phyloP scores from a whole-genome alignment of 495 filamentous ascomycete species.

The Aspergillus nidulans region DNA sequence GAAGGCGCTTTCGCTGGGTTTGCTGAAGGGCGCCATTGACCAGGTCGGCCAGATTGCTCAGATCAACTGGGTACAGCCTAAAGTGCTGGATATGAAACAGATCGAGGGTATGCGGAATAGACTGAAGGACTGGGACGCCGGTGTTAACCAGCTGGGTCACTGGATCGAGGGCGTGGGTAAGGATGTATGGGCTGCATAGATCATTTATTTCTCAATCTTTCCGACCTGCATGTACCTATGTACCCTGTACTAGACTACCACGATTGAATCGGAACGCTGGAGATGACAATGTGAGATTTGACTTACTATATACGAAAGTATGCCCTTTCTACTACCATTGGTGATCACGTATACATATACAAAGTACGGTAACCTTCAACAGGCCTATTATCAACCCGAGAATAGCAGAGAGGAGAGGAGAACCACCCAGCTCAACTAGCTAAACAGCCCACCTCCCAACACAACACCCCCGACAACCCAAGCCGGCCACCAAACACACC shows the following conservation, averaged over 20 bases:
- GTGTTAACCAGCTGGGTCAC: conserved; percentile 88
- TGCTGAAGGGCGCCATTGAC: conserved; percentile 90
- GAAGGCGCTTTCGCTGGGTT: conserved; percentile 91
- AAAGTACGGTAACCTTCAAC: too few relatives aligned
- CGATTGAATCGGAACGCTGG: conserved; percentile 13
- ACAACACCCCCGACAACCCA: conserved; percentile 69
- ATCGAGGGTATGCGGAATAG: conserved; percentile 89
- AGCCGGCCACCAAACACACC: conserved; percentile 98
- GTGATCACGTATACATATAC: too few relatives aligned
- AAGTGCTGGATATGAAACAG: conserved; percentile 92
- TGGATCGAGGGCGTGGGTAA: conserved; percentile 89
- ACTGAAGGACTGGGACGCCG: conserved; percentile 89
- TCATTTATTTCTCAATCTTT: background rate
- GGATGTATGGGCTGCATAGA: conserved; percentile 84
- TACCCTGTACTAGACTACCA: conserved; percentile 16
- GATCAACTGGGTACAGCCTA: conserved; percentile 98
- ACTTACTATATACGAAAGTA: background rate
- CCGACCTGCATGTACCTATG: conserved; percentile 16
- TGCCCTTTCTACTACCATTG: too few relatives aligned
- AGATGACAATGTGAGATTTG: background rate
- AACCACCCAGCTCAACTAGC: conserved; percentile 3
- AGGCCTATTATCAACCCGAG: background rate
- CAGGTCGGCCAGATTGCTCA: conserved; percentile 90
- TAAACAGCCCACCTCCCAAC: conserved; percentile 39
- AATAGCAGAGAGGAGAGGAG: background rate